Evolutionary conservation across 2,329 filamentous ascomycete species (phyloP).

Genomic region (Echinosphaeria canescens): DNA sequence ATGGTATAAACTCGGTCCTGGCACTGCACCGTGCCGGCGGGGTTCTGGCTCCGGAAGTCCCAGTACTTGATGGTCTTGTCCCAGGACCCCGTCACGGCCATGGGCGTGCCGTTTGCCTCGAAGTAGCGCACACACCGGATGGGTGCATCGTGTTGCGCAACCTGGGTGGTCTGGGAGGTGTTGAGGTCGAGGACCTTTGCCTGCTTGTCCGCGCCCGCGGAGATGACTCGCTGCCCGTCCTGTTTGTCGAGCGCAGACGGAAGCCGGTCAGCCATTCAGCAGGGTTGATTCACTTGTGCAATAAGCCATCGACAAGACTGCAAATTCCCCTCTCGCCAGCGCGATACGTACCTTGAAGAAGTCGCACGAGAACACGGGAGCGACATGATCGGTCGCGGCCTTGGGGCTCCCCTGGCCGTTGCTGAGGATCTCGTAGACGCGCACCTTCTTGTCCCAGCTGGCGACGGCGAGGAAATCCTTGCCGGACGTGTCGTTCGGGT

Average conservation of each 20-base stretch:
- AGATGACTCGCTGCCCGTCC: conserved; percentile 81
- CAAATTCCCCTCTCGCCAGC: too few species aligned
- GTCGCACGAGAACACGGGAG: conserved; percentile 62
- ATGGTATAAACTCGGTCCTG: conserved; percentile 77
- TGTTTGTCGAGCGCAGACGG: too few species aligned
- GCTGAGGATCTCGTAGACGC: conserved; percentile 77
- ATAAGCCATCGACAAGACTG: too few species aligned
- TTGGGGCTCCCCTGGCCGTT: conserved; percentile 68
- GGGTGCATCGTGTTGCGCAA: conserved; percentile 69
- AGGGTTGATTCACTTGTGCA: neutral
- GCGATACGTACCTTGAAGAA: conserved; percentile 57
- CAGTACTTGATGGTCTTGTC: conserved; percentile 84
- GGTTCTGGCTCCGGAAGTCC: conserved; percentile 48
- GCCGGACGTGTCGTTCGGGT: conserved; percentile 23
- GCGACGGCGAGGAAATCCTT: conserved; percentile 69
- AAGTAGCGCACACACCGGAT: conserved; percentile 65
- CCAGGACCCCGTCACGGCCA: conserved; percentile 85
- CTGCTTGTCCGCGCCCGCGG: conserved; percentile 77
- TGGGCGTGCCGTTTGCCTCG: conserved; percentile 46
- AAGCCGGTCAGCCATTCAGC: conserved; percentile 3
- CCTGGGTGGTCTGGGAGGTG: conserved; percentile 42
- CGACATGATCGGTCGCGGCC: conserved; percentile 69
- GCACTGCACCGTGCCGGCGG: conserved; percentile 41
- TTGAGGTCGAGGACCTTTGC: conserved; percentile 73
- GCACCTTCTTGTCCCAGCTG: conserved; percentile 96